Percentiles rank a stretch among this genome's conserved stretches.
phyloP scores from a whole-genome alignment of 495 filamentous ascomycete genomes.

The Daldinia grandis region DNA sequence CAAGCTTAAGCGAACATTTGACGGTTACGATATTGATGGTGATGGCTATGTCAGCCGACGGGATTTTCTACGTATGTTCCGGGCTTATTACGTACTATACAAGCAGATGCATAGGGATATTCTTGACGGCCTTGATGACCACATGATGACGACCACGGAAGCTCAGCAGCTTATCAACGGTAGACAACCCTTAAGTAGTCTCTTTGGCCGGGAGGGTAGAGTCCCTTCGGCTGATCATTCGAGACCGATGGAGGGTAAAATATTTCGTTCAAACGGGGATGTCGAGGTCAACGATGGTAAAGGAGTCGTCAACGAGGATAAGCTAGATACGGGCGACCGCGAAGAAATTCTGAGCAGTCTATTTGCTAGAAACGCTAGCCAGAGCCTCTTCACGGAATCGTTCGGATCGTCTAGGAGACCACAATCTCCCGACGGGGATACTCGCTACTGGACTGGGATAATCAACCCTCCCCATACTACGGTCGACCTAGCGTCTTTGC shows the following conservation, averaged over 20 bases:
- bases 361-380: conserved; percentile 46
- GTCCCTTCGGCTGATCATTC: conserved; percentile 68
- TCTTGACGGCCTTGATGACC: conserved; percentile 81
- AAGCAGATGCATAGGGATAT: conserved; percentile 86
- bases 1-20: conserved; percentile 77
- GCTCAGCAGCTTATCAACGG: conserved; percentile 77
- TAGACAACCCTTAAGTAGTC: conserved; percentile 79
- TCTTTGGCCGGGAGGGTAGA: conserved; percentile 68
- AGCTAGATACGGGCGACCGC: conserved; percentile 51
- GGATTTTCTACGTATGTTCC: conserved; percentile 92
- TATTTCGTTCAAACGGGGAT: conserved; percentile 65
- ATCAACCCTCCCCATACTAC: conserved; percentile 52
- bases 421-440: conserved; percentile 39
- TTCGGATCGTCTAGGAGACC: conserved; percentile 43
- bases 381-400: conserved; percentile 49
- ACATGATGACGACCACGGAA: conserved; percentile 73
- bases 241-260: conserved; percentile 71
- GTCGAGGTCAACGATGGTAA: conserved; percentile 64
- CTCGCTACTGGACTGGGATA: conserved; percentile 52
- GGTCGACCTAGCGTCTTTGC: conserved; percentile 50
- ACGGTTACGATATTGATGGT: conserved; percentile 88
- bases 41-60: conserved; percentile 88
- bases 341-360: conserved; percentile 53
- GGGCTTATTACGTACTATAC: conserved; percentile 86
- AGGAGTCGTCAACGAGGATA: conserved; percentile 51